Conservation (phyloP, 2,329 filamentous ascomycete species). For the Aspergillus neoniger region DNA sequence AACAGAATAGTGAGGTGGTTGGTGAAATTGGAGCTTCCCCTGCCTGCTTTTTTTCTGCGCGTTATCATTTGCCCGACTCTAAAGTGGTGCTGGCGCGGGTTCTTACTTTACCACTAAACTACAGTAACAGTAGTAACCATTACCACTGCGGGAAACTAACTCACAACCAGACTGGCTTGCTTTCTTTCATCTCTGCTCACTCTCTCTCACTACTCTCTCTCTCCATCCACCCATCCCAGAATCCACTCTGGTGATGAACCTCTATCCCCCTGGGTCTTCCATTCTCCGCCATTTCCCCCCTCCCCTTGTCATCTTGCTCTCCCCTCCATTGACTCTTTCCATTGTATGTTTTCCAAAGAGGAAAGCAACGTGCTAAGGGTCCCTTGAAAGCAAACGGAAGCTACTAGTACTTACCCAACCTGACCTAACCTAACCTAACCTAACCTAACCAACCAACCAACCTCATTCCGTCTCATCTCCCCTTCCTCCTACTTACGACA, state of each 20-base stretch:
- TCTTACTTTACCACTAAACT: neutral
- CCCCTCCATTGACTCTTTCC: slow-evolving; percentile 1
- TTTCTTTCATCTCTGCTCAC: neutral
- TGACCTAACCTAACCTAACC: no score
- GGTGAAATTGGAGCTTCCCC: neutral
- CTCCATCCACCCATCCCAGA: slow-evolving; percentile 3
- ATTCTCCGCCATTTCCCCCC: neutral
- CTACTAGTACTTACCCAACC: neutral
- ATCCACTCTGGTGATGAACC: neutral
- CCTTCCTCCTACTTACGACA: neutral
- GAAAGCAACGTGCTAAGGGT: no score
- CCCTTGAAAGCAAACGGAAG: neutral
- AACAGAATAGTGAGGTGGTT: neutral
- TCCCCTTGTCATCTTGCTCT: neutral
- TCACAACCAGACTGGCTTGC: neutral
- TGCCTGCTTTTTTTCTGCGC: slow-evolving; percentile 9
- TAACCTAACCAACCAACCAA: no score
- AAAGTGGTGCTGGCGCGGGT: neutral
- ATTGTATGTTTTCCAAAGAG: neutral
- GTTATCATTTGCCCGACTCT: slow-evolving; percentile 19
- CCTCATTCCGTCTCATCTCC: no score
- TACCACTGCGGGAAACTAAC: neutral
- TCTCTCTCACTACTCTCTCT: neutral
- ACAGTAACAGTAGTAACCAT: no score
- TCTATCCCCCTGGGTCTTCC: neutral